These are phyloP conservation scores for sunflower (Helianthus annuus) DNA, from an alignment of 129 eudicot species.

Conservation along the genomic window DNA sequence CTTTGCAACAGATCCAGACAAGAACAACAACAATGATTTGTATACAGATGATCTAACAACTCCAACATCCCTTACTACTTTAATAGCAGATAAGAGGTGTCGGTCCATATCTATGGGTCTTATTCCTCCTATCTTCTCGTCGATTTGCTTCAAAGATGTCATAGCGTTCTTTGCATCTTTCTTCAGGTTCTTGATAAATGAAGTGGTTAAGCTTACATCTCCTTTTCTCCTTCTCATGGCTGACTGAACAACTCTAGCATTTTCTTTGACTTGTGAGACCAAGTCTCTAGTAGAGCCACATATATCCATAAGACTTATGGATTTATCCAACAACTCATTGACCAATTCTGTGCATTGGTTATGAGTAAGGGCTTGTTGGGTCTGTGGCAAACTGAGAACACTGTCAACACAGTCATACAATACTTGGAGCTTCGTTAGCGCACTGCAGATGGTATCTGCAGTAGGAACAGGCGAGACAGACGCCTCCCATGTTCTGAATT, in stretches of 20 bases:
- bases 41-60: slow-evolving; percentile 42
- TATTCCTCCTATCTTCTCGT: slow-evolving; percentile 27
- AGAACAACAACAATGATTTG: slow-evolving; percentile 41
- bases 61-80: slow-evolving; percentile 51
- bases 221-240: slow-evolving; percentile 41
- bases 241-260: slow-evolving; percentile 40
- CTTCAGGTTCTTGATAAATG: slow-evolving; percentile 44
- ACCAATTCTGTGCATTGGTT: slow-evolving; percentile 38
- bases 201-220: slow-evolving; percentile 33
- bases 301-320: slow-evolving; percentile 45
- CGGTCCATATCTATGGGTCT: slow-evolving; percentile 35
- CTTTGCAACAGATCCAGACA: slow-evolving; percentile 38
- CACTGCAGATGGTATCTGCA: slow-evolving; percentile 43
- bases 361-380: slow-evolving; percentile 43
- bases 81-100: slow-evolving; percentile 43
- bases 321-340: slow-evolving; percentile 44
- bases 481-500: slow-evolving; percentile 42
- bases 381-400: slow-evolving; percentile 44
- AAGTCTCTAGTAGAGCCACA: slow-evolving; percentile 45
- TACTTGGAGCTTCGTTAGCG: slow-evolving; percentile 40
- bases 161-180: slow-evolving; percentile 43
- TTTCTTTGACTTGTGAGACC: slow-evolving; percentile 40
- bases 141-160: slow-evolving; percentile 44
- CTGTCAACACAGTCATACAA: slow-evolving; percentile 50
- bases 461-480: slow-evolving; percentile 39